These are phyloP conservation scores for Pyrus communis DNA, from an alignment of 306 rosid species.

Conservation along the genomic window DNA sequence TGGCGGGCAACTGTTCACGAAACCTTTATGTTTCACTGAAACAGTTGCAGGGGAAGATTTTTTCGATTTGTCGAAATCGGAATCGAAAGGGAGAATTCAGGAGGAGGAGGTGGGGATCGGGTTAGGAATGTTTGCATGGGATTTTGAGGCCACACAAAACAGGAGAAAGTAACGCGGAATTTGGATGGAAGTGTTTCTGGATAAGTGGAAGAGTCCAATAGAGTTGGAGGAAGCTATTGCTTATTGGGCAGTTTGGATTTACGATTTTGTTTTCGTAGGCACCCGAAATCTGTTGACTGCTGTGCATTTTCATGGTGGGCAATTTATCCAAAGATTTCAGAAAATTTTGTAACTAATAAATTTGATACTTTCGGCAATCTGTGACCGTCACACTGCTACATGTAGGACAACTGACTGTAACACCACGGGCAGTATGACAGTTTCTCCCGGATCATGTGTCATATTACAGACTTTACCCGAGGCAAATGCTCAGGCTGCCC, in stretches of 20 bases:
- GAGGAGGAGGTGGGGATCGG: neutral
- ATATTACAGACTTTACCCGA: neutral
- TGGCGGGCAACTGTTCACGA: neutral
- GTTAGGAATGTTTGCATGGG: neutral
- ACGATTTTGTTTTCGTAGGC: neutral
- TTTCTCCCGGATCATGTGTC: neutral
- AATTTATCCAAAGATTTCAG: slow-evolving; percentile 5
- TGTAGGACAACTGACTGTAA: neutral
- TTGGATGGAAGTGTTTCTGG: slow-evolving; percentile 3
- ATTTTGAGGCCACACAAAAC: slow-evolving; percentile 45
- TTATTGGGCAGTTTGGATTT: neutral
- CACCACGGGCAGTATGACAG: neutral
- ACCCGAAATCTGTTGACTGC: neutral
- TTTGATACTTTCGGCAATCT: neutral
- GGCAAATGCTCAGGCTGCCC: no score
- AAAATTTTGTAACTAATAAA: slow-evolving; percentile 28
- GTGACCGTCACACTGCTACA: neutral
- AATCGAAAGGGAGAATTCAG: slow-evolving; percentile 6
- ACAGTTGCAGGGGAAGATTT: neutral
- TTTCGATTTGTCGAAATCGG: neutral
- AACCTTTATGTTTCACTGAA: neutral
- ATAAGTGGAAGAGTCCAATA: slow-evolving; percentile 33
- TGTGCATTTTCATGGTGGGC: neutral
- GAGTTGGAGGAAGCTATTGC: neutral
- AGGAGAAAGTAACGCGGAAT: neutral